Conservation (phyloP, 495 filamentous ascomycete species). For the Trichodelitschia bisporula region DNA sequence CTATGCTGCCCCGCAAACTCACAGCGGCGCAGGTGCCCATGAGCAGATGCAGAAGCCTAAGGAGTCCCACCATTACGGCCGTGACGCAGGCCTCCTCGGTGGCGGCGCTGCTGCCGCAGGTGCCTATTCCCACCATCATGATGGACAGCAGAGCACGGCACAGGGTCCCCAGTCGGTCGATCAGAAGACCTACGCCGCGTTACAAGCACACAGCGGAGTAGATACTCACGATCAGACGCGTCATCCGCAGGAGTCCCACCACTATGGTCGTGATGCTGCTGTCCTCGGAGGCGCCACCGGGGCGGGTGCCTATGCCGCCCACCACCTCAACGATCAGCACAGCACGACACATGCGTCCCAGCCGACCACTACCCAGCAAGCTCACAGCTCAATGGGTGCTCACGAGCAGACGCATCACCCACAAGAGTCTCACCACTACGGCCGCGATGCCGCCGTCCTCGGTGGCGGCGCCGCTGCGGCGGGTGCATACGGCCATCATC, state of each 20-base stretch:
- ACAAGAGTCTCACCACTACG: conserved; percentile 4
- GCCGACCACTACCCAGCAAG: too few species aligned
- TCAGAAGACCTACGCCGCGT: too few species aligned
- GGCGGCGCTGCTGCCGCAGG: not conserved
- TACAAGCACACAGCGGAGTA: too few species aligned
- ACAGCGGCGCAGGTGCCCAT: too few species aligned
- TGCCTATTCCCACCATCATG: too few species aligned
- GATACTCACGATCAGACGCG: not conserved
- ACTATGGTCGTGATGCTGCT: conserved; percentile 10
- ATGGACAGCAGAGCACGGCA: too few species aligned
- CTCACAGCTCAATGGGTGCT: too few species aligned
- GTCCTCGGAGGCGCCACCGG: conserved; percentile 4
- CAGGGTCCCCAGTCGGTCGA: not conserved
- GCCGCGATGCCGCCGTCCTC: conserved; percentile 4
- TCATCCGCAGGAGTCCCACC: conserved; percentile 7
- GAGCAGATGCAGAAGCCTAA: too few species aligned
- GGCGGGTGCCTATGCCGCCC: conserved; percentile 5
- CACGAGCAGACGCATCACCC: conserved; percentile 1
- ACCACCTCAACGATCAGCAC: too few species aligned
- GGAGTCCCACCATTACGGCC: conserved; percentile 5
- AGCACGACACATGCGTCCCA: too few species aligned
- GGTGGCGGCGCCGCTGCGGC: not conserved
- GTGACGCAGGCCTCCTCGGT: conserved; percentile 2
- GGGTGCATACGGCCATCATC: not conserved
- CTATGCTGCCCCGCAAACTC: too few species aligned